Conservation (phyloP, 306 rosid genomes). For the Quercus gilva region DNA sequence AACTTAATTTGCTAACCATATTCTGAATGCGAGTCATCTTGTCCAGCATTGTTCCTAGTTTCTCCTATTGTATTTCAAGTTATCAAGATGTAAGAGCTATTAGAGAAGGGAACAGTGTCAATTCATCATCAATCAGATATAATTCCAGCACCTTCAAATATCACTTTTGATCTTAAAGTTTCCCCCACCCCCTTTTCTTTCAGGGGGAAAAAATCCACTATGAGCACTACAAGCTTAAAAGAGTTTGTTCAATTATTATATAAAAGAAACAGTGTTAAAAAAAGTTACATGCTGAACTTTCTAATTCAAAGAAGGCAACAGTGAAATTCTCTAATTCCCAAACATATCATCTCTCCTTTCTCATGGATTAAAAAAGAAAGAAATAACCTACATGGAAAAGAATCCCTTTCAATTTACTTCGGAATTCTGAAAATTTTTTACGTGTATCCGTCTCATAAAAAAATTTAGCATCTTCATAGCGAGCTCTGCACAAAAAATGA, state of each 20-base stretch:
- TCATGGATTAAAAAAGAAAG: background rate
- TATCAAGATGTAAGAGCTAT: slow-evolving; percentile 22
- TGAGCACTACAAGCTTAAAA: background rate
- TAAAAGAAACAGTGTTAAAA: background rate
- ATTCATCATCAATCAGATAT: slow-evolving; percentile 7
- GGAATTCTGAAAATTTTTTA: slow-evolving; percentile 71
- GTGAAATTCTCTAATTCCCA: background rate
- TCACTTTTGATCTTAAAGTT: slow-evolving; percentile 6
- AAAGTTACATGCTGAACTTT: slow-evolving; percentile 15
- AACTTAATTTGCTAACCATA: slow-evolving; percentile 51
- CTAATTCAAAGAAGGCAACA: background rate
- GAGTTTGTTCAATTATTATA: background rate
- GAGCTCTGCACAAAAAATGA: slow-evolving; percentile 61
- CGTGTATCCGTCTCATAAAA: slow-evolving; percentile 78
- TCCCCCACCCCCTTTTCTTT: background rate
- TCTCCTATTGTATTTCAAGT: slow-evolving; percentile 60
- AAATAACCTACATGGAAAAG: slow-evolving; percentile 77
- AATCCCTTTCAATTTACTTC: slow-evolving; percentile 69
- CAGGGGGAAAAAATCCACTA: background rate
- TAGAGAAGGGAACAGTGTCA: slow-evolving; percentile 14
- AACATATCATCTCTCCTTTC: background rate
- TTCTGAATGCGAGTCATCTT: slow-evolving; percentile 73
- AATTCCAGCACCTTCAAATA: background rate
- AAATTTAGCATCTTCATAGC: slow-evolving; percentile 97
- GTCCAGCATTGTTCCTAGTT: slow-evolving; percentile 94